These are phyloP conservation scores for Lasiosphaeria miniovina DNA, from an alignment of 495 filamentous ascomycete genomes.

Conservation along the genomic window DNA sequence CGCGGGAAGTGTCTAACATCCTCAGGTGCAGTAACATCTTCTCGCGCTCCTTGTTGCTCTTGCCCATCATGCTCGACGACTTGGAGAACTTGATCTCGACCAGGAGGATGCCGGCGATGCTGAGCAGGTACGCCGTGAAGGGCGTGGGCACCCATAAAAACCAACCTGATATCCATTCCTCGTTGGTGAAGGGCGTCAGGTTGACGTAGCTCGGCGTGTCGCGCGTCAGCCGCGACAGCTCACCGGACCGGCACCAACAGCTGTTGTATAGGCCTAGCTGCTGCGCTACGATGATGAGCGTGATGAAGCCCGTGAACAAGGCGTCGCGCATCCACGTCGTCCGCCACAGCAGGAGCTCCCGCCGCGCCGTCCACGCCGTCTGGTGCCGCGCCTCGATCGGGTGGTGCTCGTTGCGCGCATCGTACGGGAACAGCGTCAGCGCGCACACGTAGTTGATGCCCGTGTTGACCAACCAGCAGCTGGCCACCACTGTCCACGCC, in stretches of 20 bases:
- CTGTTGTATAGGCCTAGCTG: conserved; percentile 15
- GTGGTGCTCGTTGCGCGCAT: no score
- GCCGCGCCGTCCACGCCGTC: neutral
- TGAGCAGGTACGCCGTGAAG: conserved; percentile 1
- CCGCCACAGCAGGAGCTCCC: conserved; percentile 2
- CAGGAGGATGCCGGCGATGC: conserved; percentile 6
- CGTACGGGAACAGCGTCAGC: neutral
- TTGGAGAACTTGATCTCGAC: conserved; percentile 4
- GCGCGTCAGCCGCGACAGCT: conserved; percentile 1
- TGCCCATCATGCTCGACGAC: conserved; percentile 6
- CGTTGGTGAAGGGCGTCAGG: conserved; percentile 11
- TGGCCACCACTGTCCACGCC: conserved; percentile 10
- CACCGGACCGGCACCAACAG: conserved; percentile 13
- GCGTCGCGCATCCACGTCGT: conserved; percentile 4
- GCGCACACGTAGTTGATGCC: conserved; percentile 1
- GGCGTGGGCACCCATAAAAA: conserved; percentile 13
- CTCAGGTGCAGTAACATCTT: conserved; percentile 5
- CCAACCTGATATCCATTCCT: conserved; percentile 14
- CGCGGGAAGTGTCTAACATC: neutral
- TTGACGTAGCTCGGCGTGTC: conserved; percentile 11
- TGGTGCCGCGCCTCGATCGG: no score
- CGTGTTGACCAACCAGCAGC: conserved; percentile 6
- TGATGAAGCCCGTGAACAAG: neutral
- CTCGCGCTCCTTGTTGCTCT: conserved; percentile 5
- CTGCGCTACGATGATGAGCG: conserved; percentile 6